phyloP scores from a whole-genome alignment of 2,329 filamentous ascomycete genomes.

The Aspergillus pseudoterreus region DNA sequence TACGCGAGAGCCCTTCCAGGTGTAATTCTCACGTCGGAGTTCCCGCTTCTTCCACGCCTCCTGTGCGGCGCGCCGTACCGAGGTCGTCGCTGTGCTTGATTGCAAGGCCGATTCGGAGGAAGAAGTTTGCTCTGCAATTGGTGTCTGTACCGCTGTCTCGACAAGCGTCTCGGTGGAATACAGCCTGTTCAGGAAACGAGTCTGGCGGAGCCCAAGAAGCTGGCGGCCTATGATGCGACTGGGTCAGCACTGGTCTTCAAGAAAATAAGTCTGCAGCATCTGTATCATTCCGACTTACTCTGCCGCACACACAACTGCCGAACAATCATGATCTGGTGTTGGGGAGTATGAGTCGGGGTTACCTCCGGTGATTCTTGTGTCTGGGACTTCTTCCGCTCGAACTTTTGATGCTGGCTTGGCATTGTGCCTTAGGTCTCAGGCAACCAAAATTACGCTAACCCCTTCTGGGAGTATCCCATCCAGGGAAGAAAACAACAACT shows the following conservation, averaged over 20 bases:
- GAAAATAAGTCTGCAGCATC: neutral
- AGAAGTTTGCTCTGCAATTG: constrained; percentile 8
- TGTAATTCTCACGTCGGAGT: constrained; percentile 21
- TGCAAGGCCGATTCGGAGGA: constrained; percentile 12
- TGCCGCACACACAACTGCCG: constrained; percentile 39
- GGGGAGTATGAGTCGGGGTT: constrained; percentile 6
- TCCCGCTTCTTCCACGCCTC: constrained; percentile 15
- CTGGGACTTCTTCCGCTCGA: constrained; percentile 25
- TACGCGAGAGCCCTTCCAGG: neutral
- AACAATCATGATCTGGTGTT: constrained; percentile 37
- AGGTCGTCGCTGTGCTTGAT: constrained; percentile 3
- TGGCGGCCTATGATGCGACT: constrained; percentile 30
- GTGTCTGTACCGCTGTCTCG: constrained; percentile 21
- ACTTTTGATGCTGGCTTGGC: constrained; percentile 37
- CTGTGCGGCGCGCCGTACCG: constrained; percentile 4
- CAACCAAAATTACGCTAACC: constrained; percentile 5
- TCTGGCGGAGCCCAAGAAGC: constrained; percentile 30
- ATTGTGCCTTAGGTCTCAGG: constrained; percentile 20
- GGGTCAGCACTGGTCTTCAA: constrained; percentile 11
- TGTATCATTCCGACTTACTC: constrained; percentile 26
- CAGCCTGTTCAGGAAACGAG: constrained; percentile 31
- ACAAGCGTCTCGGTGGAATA: constrained; percentile 29
- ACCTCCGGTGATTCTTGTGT: constrained; percentile 10
- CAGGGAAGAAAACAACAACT: neutral
- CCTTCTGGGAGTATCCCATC: neutral